Conservation (phyloP, 768 basidiomycete genomes). For the Phylloporus arenicola region DNA sequence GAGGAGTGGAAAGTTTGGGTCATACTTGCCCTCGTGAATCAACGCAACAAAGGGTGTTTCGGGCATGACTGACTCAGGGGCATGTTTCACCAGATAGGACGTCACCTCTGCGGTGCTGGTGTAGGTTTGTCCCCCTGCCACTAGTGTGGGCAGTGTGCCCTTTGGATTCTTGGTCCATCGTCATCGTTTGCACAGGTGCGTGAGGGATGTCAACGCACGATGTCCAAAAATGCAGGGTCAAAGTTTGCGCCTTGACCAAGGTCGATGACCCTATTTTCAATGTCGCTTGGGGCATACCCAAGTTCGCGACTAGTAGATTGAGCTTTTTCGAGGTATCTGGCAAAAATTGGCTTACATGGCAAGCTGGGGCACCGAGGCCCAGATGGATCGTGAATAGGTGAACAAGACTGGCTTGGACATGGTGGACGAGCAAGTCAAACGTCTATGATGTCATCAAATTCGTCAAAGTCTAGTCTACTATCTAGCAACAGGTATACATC, state of each 20-base stretch:
- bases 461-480: slow-evolving; percentile 2
- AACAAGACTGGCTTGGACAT: slow-evolving; percentile 34
- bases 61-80: slow-evolving; percentile 34
- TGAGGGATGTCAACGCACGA: slow-evolving; percentile 24
- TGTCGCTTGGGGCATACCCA: slow-evolving; percentile 33
- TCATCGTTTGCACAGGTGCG: not conserved
- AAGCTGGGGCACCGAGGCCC: slow-evolving; percentile 38
- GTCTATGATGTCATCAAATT: slow-evolving; percentile 1
- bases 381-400: slow-evolving; percentile 34
- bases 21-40: slow-evolving; percentile 41
- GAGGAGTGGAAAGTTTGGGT: slow-evolving; percentile 40
- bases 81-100: slow-evolving; percentile 36
- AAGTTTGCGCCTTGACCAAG: slow-evolving; percentile 47
- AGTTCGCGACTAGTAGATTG: slow-evolving; percentile 36
- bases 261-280: slow-evolving; percentile 36
- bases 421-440: not conserved
- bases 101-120: slow-evolving; percentile 39
- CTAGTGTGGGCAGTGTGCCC: slow-evolving; percentile 41
- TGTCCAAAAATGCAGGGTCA: slow-evolving; percentile 38
- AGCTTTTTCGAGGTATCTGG: too few species aligned
- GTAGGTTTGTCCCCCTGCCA: slow-evolving; percentile 32
- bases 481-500: not conserved
- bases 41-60: slow-evolving; percentile 33
- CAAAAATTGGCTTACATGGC: slow-evolving; percentile 32
- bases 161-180: slow-evolving; percentile 36